phyloP scores from a whole-genome alignment of 176 grass and related monocot species.

The Musa beccarii region DNA sequence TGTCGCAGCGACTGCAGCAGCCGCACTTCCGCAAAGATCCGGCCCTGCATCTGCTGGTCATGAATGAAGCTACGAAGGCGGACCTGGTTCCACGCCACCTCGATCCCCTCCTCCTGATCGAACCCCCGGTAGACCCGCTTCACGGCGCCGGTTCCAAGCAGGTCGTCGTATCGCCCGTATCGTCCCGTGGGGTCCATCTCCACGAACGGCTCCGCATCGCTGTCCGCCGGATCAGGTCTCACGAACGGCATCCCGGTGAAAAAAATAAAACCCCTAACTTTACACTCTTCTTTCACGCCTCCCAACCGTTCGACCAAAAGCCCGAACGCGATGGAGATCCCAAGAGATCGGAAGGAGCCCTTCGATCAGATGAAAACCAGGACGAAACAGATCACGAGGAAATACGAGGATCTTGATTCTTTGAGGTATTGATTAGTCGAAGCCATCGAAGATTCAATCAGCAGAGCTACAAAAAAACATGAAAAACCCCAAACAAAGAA shows the following conservation, averaged over 20 bases:
- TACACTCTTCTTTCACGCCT: background rate
- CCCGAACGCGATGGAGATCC: background rate
- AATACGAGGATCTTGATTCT: conserved; percentile 3
- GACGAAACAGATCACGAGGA: conserved; percentile 16
- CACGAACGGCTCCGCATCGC: conserved; percentile 66
- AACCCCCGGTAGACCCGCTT: conserved; percentile 94
- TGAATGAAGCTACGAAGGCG: conserved; percentile 36
- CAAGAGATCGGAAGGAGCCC: too few relatives aligned
- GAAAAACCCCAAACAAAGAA: background rate
- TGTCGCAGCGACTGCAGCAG: conserved; percentile 72
- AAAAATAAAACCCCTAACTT: background rate
- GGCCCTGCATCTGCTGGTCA: conserved; percentile 53
- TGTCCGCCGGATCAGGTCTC: conserved; percentile 10
- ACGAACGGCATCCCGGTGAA: conserved; percentile 17
- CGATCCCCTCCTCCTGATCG: conserved; percentile 97
- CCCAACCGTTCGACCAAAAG: background rate
- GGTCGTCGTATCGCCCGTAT: conserved; percentile 70
- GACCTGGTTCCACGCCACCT: conserved; percentile 98
- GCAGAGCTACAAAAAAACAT: background rate
- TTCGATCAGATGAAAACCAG: background rate
- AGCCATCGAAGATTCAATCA: background rate
- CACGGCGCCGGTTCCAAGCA: conserved; percentile 68
- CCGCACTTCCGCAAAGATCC: conserved; percentile 71
- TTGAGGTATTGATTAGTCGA: background rate
- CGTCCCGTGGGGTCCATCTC: conserved; percentile 79